Evolutionary conservation across 208 protist genomes (phyloP), one percentile per base, ranked within the genome.

Genomic region (Crithidia thermophila): DNA sequence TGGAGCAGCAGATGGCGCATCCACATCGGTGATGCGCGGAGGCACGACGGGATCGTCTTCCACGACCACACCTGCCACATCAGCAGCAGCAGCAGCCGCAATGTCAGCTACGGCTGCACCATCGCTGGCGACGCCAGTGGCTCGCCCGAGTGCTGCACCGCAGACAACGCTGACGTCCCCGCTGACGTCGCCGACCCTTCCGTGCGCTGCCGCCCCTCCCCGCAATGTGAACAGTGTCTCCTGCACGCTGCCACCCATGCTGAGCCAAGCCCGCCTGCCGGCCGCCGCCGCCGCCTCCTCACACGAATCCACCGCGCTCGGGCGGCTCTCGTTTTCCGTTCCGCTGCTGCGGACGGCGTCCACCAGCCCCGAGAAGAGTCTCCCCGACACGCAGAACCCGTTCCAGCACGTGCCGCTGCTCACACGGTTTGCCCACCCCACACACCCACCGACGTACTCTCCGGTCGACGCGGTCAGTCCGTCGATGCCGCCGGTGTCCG

Each of bases 221-320:
- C 37, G 39, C 39, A 20, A 0, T 10, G 11, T 3, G 21, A 31
- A 5, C 57, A 30, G 39, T 42, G 39, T 18, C 30, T 62, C 42
- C 34, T 62, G 57, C 42, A 37, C 57, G 16, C 18, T 62, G 28
- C 57, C 57, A 21, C 39, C 57, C 11, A 62, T 62, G 57, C 57
- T 51, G 42, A 31, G 40, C 30, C 57, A 62, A 7, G 1, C 33
- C 4, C 40, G 57, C 2, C 27, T 30, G 0, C 36, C 20, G n/a
- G 4, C n/a, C 20, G 18, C 42, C 6, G 36, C 40, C 21, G 39
- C 8, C 27, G 23, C n/a, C 18, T 42, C 18, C 42, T 27, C 34
- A 2, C 30, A 7, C 31, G 11, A 27, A 9, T 37, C 8, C 18
- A 21, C 27, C 14, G 9, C 25, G 3, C 5, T 23, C 3, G 30